Evolutionary conservation across 2,329 filamentous ascomycete species (phyloP).

Genomic region (Colletotrichum sp.): DNA sequence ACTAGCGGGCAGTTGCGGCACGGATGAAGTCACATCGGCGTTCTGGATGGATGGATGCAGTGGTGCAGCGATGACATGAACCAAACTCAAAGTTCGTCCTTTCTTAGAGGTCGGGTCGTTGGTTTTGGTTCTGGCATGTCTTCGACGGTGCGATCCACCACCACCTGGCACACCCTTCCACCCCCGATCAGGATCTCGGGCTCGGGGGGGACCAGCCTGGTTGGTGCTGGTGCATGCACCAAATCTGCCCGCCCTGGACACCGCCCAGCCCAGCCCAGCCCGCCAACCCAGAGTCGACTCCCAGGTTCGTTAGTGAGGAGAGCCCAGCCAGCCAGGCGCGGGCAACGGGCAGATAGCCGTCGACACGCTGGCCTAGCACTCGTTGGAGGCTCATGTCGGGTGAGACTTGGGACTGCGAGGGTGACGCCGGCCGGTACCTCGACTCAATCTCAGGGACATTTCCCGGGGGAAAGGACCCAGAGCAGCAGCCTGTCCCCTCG

Average conservation of each 20-base stretch:
- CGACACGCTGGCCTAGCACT: not conserved
- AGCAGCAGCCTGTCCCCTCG: not conserved
- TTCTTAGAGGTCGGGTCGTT: conserved; percentile 4
- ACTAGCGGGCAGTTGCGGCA: conserved; percentile 15
- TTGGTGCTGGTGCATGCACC: conserved; percentile 6
- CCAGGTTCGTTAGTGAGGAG: not conserved
- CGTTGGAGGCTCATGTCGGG: not conserved
- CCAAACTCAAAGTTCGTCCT: conserved; percentile 23
- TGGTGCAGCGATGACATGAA: conserved; percentile 20
- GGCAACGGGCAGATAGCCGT: not conserved
- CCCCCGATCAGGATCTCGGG: conserved; percentile 19
- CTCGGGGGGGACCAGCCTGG: not conserved
- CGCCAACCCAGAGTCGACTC: not conserved
- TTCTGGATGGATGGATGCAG: conserved; percentile 10
- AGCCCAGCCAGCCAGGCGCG: not conserved
- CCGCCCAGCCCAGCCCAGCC: conserved; percentile 7
- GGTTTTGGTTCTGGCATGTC: conserved; percentile 21
- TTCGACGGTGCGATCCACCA: conserved; percentile 18
- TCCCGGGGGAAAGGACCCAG: not conserved
- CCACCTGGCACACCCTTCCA: not conserved
- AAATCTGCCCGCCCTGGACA: conserved; percentile 6
- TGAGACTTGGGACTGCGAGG: not conserved
- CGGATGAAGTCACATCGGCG: conserved; percentile 17
- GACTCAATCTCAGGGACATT: conserved; percentile 4
- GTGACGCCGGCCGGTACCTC: not conserved